A percentile compares a stretch with the other conserved stretches of the same genome.
These are phyloP conservation scores for Epipyxis sp. DNA, from an alignment of 108 stramenopile species.

Conservation along the genomic window DNA sequence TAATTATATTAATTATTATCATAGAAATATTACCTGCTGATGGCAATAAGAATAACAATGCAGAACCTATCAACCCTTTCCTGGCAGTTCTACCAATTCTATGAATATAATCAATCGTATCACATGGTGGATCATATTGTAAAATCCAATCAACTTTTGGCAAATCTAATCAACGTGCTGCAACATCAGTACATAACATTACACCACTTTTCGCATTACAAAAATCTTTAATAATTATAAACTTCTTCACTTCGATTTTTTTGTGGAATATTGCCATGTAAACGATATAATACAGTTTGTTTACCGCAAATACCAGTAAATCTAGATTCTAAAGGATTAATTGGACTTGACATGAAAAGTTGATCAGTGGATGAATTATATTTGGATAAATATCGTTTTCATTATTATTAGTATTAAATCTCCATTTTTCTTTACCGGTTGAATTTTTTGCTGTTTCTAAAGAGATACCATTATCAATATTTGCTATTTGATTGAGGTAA, in stretches of 20 bases:
- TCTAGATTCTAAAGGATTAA: background rate
- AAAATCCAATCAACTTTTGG: conserved; percentile 96
- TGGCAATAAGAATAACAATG: conserved; percentile 94
- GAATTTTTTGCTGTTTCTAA: too few species aligned
- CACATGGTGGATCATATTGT: conserved; percentile 99
- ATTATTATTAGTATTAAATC: too few species aligned
- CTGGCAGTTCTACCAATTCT: conserved; percentile 72
- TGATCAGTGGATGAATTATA: too few species aligned
- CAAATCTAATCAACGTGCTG: conserved; percentile 93
- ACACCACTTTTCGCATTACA: conserved; percentile 86
- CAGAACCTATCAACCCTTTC: conserved; percentile 75
- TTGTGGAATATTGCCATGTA: conserved; percentile 96
- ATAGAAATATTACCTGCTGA: conserved; percentile 48
- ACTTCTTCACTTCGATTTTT: conserved; percentile 97
- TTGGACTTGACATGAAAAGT: too few species aligned
- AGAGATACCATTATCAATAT: too few species aligned
- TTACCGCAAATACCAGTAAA: background rate
- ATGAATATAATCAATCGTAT: conserved; percentile 97
- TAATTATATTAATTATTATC: background rate
- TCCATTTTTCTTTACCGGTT: too few species aligned
- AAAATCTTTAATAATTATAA: conserved; percentile 98
- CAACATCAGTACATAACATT: conserved; percentile 97
- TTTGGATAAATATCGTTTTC: conserved; percentile 91
- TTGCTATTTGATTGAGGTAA: too few species aligned
- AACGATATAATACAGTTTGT: conserved; percentile 60